Base-by-base conservation (phyloP, 208 protist genomes). In the Jaenimonas drosophilae region DNA sequence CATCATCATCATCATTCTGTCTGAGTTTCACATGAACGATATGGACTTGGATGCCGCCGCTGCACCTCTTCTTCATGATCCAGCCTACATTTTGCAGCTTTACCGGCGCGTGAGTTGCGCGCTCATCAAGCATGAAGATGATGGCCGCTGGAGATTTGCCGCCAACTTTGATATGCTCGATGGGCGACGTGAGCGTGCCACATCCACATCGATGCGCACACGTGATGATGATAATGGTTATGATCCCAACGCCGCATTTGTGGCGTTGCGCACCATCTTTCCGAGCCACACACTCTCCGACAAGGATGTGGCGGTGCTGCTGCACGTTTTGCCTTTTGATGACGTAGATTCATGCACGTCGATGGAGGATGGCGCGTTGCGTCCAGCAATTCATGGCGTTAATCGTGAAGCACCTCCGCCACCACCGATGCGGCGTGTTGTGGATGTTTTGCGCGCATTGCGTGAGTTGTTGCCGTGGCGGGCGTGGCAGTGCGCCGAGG, bases 291-390 rank as follows among this genome's bases (percentile, higher is more conserved):
- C 58, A 16, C 23, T 84, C 21, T 43, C 52, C n/a, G 65, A 74
- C 26, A 54, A 59, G 16, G 82, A 91, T 44, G 46, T 91, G 6
- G 11, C 11, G 1, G 61, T 86, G 5, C 52, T 87, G 4, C 55
- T 86, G 23, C 53, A 67, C 11, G 48, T 80, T 27, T 21, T 82
- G 0, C 63, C 64, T 9, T 47, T 67, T 46, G 34, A 50, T 12
- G 36, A 44, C 25, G 30, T 43, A 23, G 66, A 72, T n/a, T n/a
- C n/a, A n/a, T n/a, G n/a, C n/a, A n/a, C n/a, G n/a, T n/a, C n/a
- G n/a, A n/a, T n/a, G n/a, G n/a, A n/a, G n/a, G n/a, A n/a, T n/a
- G n/a, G n/a, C n/a, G n/a, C n/a, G n/a, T n/a, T n/a, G n/a, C n/a
- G n/a, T n/a, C n/a, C n/a, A n/a, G n/a, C n/a, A n/a, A n/a, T n/a